Conservation (phyloP, 2,329 filamentous ascomycete genomes). For the Penicillium sp. region DNA sequence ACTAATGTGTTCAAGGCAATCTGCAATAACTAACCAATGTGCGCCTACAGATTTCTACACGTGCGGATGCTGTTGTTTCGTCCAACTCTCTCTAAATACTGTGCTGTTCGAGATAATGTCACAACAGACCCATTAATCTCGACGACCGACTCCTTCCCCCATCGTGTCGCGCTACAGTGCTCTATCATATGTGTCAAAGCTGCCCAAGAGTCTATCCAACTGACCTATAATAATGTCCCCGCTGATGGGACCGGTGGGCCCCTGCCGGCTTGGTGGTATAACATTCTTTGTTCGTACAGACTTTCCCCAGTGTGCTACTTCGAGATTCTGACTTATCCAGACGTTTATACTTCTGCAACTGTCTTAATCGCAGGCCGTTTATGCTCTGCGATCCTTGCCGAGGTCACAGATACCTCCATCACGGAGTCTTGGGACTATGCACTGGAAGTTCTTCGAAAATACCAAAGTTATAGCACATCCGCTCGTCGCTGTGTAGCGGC, state of each 20-base stretch:
- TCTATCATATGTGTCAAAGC: slow-evolving; percentile 38
- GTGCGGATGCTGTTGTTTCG: slow-evolving; percentile 37
- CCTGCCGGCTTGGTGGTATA: slow-evolving; percentile 41
- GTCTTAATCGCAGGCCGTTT: slow-evolving; percentile 36
- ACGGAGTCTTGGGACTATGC: slow-evolving; percentile 32
- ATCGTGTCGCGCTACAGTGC: slow-evolving; percentile 36
- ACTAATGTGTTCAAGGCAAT: not conserved
- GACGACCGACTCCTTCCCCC: slow-evolving; percentile 31
- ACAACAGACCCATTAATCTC: slow-evolving; percentile 21
- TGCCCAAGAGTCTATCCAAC: slow-evolving; percentile 34
- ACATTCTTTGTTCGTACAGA: slow-evolving; percentile 33
- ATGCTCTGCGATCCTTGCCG: slow-evolving; percentile 28
- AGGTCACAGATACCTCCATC: slow-evolving; percentile 27
- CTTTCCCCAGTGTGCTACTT: not conserved
- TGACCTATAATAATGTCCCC: slow-evolving; percentile 33
- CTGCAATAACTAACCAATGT: not conserved
- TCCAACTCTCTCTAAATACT: slow-evolving; percentile 35
- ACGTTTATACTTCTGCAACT: slow-evolving; percentile 39
- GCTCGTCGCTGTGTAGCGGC: slow-evolving; percentile 35
- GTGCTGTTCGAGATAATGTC: slow-evolving; percentile 28
- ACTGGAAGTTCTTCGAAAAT: slow-evolving; percentile 32
- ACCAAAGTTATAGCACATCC: slow-evolving; percentile 34
- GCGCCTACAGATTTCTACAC: slow-evolving; percentile 31
- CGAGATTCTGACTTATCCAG: slow-evolving; percentile 18
- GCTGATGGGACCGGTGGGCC: slow-evolving; percentile 29